Evolutionary conservation across 208 protist species (phyloP), one percentile per base, ranked within the genome.

Genomic region (Trypanosoma caninum): DNA sequence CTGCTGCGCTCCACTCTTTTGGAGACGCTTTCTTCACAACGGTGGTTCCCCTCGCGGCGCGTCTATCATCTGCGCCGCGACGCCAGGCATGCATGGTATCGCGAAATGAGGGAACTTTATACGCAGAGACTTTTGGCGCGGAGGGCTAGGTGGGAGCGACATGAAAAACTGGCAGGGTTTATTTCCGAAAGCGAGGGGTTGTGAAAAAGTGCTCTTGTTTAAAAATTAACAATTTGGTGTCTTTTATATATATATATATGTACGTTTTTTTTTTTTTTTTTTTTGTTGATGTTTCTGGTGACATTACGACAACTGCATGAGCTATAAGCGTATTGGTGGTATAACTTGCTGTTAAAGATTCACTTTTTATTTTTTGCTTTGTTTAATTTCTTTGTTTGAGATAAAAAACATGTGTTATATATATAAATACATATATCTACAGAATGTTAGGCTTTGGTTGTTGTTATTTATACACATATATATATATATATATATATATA

Each of bases 251-350:
- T 38, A 38, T 34, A 35, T 66, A 25, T 60, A 27, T 61, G 2
- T 70, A 18, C 51, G 31, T 48, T 50, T 53, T 35, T 44, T 58
- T 58, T 71, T 8, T 64, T 65, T 64, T 31, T 71, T 31, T 1
- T 18, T 48, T 6, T 28, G 13, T 46, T 22, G 34, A 14, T 45
- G 41, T 28, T n/a, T 38, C 22, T 8, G 27, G 0, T 51, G 8
- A 31, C 46, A n/a, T n/a, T n/a, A n/a, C n/a, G n/a, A n/a, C n/a
- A n/a, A n/a, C n/a, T n/a, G n/a, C n/a, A n/a, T n/a, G n/a, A n/a
- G n/a, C n/a, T n/a, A n/a, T n/a, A n/a, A n/a, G n/a, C n/a, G n/a
- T n/a, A n/a, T n/a, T n/a, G n/a, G n/a, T n/a, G n/a, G n/a, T n/a
- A n/a, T n/a, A n/a, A n/a, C n/a, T n/a, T n/a, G n/a, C n/a, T n/a